Base-by-base conservation (phyloP, 2,329 filamentous ascomycete genomes). In the Rhytidhysteron rufulum region DNA sequence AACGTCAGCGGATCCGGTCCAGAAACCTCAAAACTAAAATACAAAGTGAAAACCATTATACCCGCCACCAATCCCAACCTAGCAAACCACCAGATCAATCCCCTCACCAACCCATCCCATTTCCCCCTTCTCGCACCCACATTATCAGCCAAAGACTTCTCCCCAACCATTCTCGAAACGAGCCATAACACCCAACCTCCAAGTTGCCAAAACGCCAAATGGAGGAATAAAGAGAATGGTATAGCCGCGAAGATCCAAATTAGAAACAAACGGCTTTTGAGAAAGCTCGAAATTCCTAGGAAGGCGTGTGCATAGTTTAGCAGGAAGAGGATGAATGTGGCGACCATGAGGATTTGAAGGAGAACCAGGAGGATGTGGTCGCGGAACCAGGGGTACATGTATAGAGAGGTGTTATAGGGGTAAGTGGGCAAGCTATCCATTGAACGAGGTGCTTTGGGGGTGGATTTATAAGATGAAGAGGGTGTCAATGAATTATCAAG, bases 221-320 rank as follows among this genome's bases (percentile, higher is more conserved):
- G 52, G 1, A 52, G 6, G 3, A 54, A 33, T 5, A 41, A 46
- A 4, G 42, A 40, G n/a, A 44, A 33, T 2, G 55, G 55, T 13
- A 57, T 39, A 11, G 53, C 34, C 3, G 17, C 49, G 13, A 55
- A 42, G 0, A 49, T 38, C 48, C 48, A 57, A 8, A 52, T 47
- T 3, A 56, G 29, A 31, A 57, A 57, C 8, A 58, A 17, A 5
- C 45, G 41, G 25, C 39, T 49, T 3, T 46, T 41, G 8, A 58
- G 42, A 7, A 58, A 47, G 9, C 39, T 25, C 2, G 47, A 46
- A 11, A 58, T 44, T 19, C 52, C 52, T 3, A 56, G 36, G 37
- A 55, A 40, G 18, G 47, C 48, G 7, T 35, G 34, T 2, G 49
- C 16, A 7, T 22, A 22, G 20, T 44, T 45, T 13, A 54, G 45